Percentiles rank a stretch among this genome's conserved stretches.
Conservation (phyloP, 2,329 filamentous ascomycete genomes). For the Calonectria pseudoturangicola region DNA sequence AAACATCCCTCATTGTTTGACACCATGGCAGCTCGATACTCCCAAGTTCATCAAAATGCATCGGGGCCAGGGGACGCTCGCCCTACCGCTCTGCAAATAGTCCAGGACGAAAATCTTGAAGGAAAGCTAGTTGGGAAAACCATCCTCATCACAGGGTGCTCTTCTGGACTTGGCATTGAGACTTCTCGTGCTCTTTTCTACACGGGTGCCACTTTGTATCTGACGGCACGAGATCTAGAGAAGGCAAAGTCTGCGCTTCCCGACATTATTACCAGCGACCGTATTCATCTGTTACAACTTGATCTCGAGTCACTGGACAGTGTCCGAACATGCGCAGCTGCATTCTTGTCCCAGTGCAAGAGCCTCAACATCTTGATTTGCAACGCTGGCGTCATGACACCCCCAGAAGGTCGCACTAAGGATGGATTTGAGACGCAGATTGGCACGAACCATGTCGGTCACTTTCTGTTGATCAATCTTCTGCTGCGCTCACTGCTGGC, state of each 20-base stretch:
- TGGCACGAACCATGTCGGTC: constrained; percentile 65
- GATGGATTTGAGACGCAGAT: constrained; percentile 67
- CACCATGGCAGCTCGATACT: constrained; percentile 9
- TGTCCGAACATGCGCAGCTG: constrained; percentile 14
- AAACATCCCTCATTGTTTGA: too few species aligned
- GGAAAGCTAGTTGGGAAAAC: background rate
- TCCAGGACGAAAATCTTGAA: background rate
- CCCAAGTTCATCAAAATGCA: background rate
- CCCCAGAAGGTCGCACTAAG: constrained; percentile 56
- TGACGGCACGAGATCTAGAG: background rate
- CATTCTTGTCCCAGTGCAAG: constrained; percentile 29
- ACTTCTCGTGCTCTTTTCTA: background rate
- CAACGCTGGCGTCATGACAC: constrained; percentile 65
- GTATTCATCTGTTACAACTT: constrained; percentile 11
- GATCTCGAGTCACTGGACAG: constrained; percentile 5
- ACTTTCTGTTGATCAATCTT: constrained; percentile 65
- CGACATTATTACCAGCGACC: background rate
- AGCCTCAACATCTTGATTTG: constrained; percentile 63
- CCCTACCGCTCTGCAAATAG: constrained; percentile 8
- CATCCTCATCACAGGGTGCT: constrained; percentile 18
- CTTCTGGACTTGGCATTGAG: constrained; percentile 17
- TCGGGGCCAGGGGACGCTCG: constrained; percentile 13
- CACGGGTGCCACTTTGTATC: constrained; percentile 14
- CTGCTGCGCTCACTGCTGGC: constrained; percentile 61
- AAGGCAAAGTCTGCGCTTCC: background rate